A percentile compares a stretch with the other conserved stretches of the same genome.
These are phyloP conservation scores for Triticum turgidum DNA, from an alignment of 176 grass and related monocot genomes.

Conservation along the genomic window DNA sequence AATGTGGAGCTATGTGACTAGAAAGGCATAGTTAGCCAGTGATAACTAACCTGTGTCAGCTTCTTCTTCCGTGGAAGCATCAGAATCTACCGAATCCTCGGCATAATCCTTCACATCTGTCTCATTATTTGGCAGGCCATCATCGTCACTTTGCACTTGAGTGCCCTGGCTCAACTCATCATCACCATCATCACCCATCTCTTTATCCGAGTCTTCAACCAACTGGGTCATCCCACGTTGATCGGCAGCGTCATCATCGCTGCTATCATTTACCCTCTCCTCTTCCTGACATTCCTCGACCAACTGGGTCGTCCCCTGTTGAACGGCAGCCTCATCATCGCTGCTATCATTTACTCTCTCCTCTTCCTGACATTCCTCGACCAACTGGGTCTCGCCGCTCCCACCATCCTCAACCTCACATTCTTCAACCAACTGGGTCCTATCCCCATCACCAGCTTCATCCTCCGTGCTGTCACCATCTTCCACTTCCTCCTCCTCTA, in stretches of 20 bases:
- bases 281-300: background rate
- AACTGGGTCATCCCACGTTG: conserved; percentile 40
- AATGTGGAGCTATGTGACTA: background rate
- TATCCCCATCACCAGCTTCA: background rate
- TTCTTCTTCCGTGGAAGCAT: conserved; percentile 61
- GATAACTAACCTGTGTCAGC: conserved; percentile 37
- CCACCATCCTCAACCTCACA: background rate
- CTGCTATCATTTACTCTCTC: background rate
- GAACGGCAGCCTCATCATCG: background rate
- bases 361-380: conserved; percentile 15
- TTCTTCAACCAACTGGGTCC: conserved; percentile 32
- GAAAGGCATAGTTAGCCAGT: background rate
- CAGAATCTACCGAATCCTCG: conserved; percentile 30
- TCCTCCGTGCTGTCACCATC: background rate
- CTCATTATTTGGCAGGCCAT: conserved; percentile 6
- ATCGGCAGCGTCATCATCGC: background rate
- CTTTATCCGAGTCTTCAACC: conserved; percentile 39
- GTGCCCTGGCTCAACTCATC: conserved; percentile 26
- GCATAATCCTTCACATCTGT: background rate
- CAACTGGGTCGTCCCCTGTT: conserved; percentile 42
- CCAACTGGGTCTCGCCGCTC: conserved; percentile 16
- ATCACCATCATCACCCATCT: background rate
- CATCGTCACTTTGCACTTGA: conserved; percentile 25
- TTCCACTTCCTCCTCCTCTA: background rate
- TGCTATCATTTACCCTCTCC: too few species aligned